phyloP scores from a whole-genome alignment of 352 stramenopile species.

The Phytophthora ohioensis region DNA sequence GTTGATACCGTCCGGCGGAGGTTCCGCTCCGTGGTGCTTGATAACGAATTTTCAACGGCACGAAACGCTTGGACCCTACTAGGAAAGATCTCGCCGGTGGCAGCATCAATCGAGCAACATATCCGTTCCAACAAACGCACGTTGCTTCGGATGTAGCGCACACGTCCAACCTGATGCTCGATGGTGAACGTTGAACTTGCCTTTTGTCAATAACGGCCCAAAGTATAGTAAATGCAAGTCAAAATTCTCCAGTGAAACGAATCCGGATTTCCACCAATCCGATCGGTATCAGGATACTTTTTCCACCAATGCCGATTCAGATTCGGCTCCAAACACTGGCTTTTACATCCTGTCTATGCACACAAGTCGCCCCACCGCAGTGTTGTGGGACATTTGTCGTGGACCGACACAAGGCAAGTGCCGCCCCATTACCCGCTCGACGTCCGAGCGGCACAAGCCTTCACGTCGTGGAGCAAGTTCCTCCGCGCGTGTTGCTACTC shows the following conservation, averaged over 20 bases:
- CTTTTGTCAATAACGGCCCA: constrained; percentile 6
- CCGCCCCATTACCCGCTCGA: constrained; percentile 15
- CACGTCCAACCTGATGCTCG: constrained; percentile 5
- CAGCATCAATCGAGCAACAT: constrained; percentile 20
- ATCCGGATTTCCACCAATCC: constrained; percentile 19
- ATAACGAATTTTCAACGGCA: constrained; percentile 18
- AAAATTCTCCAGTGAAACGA: constrained; percentile 10
- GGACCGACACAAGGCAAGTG: constrained; percentile 14
- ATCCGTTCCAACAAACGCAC: constrained; percentile 3
- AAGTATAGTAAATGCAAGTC: constrained; percentile 20
- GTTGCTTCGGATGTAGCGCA: neutral
- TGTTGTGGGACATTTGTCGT: constrained; percentile 38
- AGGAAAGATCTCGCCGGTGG: constrained; percentile 10
- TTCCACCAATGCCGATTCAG: constrained; percentile 22
- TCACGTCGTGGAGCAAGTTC: constrained; percentile 3
- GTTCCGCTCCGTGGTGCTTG: neutral
- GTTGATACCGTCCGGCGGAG: neutral
- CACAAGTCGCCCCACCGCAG: constrained; percentile 16
- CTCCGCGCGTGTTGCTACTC: constrained; percentile 1
- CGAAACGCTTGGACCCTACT: constrained; percentile 32
- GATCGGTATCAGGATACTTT: neutral
- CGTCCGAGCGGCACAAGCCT: constrained; percentile 17
- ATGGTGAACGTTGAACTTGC: constrained; percentile 9
- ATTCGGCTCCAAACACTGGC: constrained; percentile 26
- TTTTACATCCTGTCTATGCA: constrained; percentile 27